Percentiles rank a stretch among this genome's conserved stretches.
Evolutionary conservation across 1,284 basidiomycete genomes (phyloP).

Genomic region (Coniferiporia sulphurascens): DNA sequence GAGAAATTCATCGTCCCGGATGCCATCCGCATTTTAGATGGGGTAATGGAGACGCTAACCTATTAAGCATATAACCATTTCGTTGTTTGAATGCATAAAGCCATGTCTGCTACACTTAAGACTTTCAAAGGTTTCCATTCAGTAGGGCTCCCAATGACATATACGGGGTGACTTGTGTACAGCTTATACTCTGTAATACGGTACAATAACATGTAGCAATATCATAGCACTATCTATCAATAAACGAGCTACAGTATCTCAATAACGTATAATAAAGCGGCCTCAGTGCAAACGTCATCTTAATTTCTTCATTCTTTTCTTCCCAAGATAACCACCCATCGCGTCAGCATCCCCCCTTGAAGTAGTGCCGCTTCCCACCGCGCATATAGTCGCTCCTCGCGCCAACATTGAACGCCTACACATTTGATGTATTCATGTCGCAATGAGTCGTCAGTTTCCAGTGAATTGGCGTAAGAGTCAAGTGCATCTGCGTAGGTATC

Average conservation of each 20-base stretch:
- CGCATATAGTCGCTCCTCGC: conserved; percentile 42
- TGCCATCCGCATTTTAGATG: conserved; percentile 76
- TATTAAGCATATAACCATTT: conserved; percentile 43
- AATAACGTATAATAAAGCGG: too few relatives aligned
- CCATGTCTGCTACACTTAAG: too few relatives aligned
- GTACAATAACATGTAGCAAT: neutral
- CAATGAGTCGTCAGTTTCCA: conserved; percentile 27
- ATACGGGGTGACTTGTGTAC: too few relatives aligned
- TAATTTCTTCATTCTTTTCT: conserved; percentile 17
- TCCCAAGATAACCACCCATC: conserved; percentile 31
- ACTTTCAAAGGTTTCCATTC: too few relatives aligned
- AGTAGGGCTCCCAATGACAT: neutral
- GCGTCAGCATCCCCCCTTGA: conserved; percentile 31
- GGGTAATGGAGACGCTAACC: conserved; percentile 75
- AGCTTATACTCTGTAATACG: too few relatives aligned
- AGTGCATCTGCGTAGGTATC: conserved; percentile 29
- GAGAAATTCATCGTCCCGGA: conserved; percentile 93
- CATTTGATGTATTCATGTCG: conserved; percentile 29
- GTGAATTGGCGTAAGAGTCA: conserved; percentile 24
- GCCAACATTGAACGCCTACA: conserved; percentile 39
- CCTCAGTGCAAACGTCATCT: too few relatives aligned
- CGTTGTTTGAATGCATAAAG: too few relatives aligned
- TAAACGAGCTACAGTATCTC: too few relatives aligned
- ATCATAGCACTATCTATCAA: neutral
- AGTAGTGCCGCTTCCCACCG: conserved; percentile 52